Conservation (phyloP, 495 filamentous ascomycete species). For the Penicillium goetzii region DNA sequence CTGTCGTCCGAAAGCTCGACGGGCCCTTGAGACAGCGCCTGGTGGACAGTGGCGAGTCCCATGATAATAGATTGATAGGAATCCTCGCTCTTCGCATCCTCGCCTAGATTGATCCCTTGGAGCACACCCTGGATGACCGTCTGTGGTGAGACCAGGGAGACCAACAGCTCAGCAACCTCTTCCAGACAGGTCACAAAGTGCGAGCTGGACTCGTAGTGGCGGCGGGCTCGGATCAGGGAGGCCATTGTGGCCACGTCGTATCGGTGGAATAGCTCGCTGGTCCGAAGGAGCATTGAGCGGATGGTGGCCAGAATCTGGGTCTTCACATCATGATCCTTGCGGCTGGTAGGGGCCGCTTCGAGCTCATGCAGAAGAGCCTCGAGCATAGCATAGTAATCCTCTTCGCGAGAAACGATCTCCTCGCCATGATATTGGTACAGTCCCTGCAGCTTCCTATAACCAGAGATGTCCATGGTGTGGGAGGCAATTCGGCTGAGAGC, state of each 20-base stretch:
- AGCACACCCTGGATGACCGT: constrained; percentile 50
- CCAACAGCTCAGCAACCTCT: constrained; percentile 58
- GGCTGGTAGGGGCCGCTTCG: constrained; percentile 51
- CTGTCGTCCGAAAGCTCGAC: constrained; percentile 34
- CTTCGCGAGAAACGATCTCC: constrained; percentile 56
- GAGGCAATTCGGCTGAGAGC: constrained; percentile 74
- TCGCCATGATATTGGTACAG: constrained; percentile 69
- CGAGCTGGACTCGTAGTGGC: constrained; percentile 52
- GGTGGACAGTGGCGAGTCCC: constrained; percentile 46
- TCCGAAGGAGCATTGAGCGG: constrained; percentile 72
- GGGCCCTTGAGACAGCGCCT: constrained; percentile 23
- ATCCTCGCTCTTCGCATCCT: constrained; percentile 34
- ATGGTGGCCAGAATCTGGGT: constrained; percentile 82
- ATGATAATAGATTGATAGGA: constrained; percentile 49
- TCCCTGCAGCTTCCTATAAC: constrained; percentile 84
- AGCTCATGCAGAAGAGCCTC: constrained; percentile 75
- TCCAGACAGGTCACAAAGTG: constrained; percentile 64
- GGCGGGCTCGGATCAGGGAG: constrained; percentile 68
- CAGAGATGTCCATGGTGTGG: constrained; percentile 77
- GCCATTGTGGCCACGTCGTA: constrained; percentile 68
- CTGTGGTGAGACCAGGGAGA: constrained; percentile 47
- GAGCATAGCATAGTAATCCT: constrained; percentile 73
- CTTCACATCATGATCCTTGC: constrained; percentile 65
- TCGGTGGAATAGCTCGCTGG: constrained; percentile 63
- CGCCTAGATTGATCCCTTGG: constrained; percentile 39